These are phyloP conservation scores for Exobasidium cylindrosporum DNA, from an alignment of 1,284 basidiomycete genomes.

Conservation along the genomic window DNA sequence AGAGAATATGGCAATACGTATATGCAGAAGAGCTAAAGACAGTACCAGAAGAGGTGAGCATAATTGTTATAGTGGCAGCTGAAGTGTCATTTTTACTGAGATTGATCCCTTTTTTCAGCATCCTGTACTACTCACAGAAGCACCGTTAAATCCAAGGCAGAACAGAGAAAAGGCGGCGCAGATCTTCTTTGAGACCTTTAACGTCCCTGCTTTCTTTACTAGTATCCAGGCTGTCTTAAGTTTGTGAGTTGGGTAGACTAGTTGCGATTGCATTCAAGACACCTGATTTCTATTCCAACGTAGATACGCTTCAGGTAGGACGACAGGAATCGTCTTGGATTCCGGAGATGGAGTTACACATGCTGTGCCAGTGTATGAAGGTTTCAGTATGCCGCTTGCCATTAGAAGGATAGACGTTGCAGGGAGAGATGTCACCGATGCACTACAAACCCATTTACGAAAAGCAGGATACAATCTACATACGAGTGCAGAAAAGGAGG, in stretches of 20 bases:
- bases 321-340: slow-evolving; percentile 96
- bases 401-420: slow-evolving; percentile 93
- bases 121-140: slow-evolving; percentile 90
- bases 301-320: slow-evolving; percentile 98
- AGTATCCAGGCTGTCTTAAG: slow-evolving; percentile 96
- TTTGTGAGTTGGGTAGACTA: slow-evolving; percentile 68
- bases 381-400: slow-evolving; percentile 98
- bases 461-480: slow-evolving; percentile 93
- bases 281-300: too few relatives aligned
- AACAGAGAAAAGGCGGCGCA: slow-evolving; percentile 94
- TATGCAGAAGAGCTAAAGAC: slow-evolving; percentile 53
- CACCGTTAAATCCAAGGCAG: slow-evolving; percentile 84
- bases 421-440: slow-evolving; percentile 90
- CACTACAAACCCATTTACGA: slow-evolving; percentile 86
- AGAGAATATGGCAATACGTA: slow-evolving; percentile 52
- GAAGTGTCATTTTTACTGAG: not conserved
- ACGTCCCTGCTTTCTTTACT: slow-evolving; percentile 94
- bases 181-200: slow-evolving; percentile 97
- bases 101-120: slow-evolving; percentile 63
- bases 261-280: not conserved
- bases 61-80: not conserved
- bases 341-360: slow-evolving; percentile 99
- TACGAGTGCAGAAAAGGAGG: slow-evolving; percentile 94
- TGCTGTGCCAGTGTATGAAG: slow-evolving; percentile 97
- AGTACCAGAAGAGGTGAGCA: slow-evolving; percentile 46